Conservation (phyloP, 169 alveolate species). For the Plasmodium cynomolgi region DNA sequence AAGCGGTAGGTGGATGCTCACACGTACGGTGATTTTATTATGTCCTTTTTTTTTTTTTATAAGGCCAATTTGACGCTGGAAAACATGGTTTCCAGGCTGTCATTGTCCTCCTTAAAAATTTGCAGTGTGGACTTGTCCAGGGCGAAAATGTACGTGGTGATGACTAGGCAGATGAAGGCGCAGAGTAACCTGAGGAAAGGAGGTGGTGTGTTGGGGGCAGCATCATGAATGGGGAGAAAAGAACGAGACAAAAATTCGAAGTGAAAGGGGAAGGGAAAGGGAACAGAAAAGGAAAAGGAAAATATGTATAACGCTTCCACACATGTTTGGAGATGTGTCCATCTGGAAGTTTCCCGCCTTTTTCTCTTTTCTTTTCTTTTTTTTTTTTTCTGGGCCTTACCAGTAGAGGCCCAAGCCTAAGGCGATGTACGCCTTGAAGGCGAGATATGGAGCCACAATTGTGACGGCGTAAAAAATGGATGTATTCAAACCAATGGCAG, state of each 20-base stretch:
- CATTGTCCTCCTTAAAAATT: conserved; percentile 53
- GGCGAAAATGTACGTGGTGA: conserved; percentile 47
- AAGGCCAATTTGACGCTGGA: conserved; percentile 28
- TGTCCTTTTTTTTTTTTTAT: neutral
- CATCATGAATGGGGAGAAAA: neutral
- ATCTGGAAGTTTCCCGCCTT: neutral
- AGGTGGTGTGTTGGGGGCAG: neutral
- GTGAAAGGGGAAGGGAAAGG: no score
- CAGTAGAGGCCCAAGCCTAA: conserved; percentile 48
- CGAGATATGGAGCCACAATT: conserved; percentile 52
- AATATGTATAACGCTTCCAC: neutral
- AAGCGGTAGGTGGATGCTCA: neutral
- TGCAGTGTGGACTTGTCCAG: conserved; percentile 33
- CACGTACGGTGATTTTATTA: neutral
- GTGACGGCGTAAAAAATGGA: conserved; percentile 63
- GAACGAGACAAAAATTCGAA: neutral
- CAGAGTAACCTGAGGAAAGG: conserved; percentile 18
- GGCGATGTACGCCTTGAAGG: conserved; percentile 55
- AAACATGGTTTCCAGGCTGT: conserved; percentile 48
- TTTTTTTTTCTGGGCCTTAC: neutral
- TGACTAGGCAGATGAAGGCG: conserved; percentile 50
- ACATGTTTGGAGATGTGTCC: neutral
- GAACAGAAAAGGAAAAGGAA: neutral
- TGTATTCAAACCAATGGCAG: conserved; percentile 52
- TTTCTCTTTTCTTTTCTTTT: neutral